These are phyloP conservation scores for Bromus sterilis DNA, from an alignment of 176 grass and related monocot species.

Conservation along the genomic window DNA sequence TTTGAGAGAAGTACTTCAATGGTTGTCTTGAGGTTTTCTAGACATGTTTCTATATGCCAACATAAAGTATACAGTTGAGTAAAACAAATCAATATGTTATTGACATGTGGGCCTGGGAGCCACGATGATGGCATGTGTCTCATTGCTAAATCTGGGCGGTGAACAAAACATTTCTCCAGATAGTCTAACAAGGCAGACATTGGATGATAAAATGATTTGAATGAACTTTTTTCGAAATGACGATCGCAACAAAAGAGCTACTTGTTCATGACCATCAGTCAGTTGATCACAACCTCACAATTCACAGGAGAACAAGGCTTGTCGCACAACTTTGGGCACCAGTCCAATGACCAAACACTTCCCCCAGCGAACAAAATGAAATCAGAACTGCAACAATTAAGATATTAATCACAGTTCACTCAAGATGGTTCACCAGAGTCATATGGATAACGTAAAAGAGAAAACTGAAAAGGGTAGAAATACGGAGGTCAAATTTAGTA, in stretches of 20 bases:
- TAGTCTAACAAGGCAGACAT: not conserved
- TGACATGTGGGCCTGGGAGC: not conserved
- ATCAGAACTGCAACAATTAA: slow-evolving; percentile 56
- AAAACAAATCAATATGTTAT: not conserved
- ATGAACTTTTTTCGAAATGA: not conserved
- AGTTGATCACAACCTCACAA: slow-evolving; percentile 57
- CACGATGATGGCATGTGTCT: not conserved
- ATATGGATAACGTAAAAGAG: slow-evolving; percentile 2
- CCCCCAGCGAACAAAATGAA: slow-evolving; percentile 83
- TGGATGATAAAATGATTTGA: not conserved
- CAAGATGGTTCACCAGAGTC: not conserved
- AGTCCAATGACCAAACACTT: slow-evolving; percentile 88
- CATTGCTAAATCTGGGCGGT: not conserved
- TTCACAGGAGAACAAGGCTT: slow-evolving; percentile 49
- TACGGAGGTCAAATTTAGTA: slow-evolving; percentile 7
- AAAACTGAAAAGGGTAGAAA: not conserved
- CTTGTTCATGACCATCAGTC: slow-evolving; percentile 23
- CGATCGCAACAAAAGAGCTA: not conserved
- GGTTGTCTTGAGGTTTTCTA: not conserved
- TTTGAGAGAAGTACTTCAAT: not conserved
- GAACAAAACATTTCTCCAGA: not conserved
- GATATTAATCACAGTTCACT: slow-evolving; percentile 15
- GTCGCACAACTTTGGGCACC: slow-evolving; percentile 57
- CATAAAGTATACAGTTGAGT: not conserved
- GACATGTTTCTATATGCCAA: not conserved